Percentiles rank a stretch among this genome's conserved stretches.
phyloP scores from a whole-genome alignment of 495 filamentous ascomycete species.

The Lineolata rhizophorae region DNA sequence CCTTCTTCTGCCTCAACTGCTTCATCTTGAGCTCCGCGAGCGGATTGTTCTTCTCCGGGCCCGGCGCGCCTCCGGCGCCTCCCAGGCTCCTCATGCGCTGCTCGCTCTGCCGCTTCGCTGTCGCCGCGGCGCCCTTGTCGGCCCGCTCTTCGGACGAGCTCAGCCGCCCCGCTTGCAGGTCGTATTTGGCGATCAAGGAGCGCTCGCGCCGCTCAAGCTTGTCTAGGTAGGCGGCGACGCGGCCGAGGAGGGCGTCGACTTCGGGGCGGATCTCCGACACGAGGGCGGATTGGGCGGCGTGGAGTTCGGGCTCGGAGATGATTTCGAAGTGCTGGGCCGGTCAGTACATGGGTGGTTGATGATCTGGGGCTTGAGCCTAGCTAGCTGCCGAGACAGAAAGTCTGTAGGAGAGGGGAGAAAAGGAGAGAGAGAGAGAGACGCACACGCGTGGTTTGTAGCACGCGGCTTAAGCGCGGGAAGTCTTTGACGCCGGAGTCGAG shows the following conservation, averaged over 20 bases:
- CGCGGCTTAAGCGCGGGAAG: conserved; percentile 49
- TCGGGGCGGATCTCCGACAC: conserved; percentile 55
- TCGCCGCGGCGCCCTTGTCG: no score
- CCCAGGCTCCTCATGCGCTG: conserved; percentile 1
- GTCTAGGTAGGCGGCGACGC: conserved; percentile 45
- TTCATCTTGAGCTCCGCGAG: conserved; percentile 31
- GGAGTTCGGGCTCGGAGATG: conserved; percentile 43
- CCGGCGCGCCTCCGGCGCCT: conserved; percentile 1
- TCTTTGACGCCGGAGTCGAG: conserved; percentile 51
- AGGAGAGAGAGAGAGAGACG: no score
- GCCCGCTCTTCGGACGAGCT: no score
- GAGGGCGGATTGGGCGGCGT: conserved; percentile 43
- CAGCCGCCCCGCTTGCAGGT: conserved; percentile 48
- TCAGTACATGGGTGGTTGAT: neutral
- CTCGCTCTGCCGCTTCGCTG: conserved; percentile 8
- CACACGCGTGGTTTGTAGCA: conserved; percentile 50
- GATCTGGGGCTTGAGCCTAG: neutral
- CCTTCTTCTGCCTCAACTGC: conserved; percentile 50
- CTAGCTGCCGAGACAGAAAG: conserved; percentile 1
- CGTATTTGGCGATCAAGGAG: conserved; percentile 41
- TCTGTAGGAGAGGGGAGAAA: no score
- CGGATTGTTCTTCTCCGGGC: conserved; percentile 3
- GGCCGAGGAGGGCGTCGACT: conserved; percentile 39
- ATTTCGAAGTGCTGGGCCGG: conserved; percentile 55
- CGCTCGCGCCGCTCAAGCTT: conserved; percentile 51